Conservation (phyloP, 2,329 filamentous ascomycete species). For the Diplodia scrobiculata region DNA sequence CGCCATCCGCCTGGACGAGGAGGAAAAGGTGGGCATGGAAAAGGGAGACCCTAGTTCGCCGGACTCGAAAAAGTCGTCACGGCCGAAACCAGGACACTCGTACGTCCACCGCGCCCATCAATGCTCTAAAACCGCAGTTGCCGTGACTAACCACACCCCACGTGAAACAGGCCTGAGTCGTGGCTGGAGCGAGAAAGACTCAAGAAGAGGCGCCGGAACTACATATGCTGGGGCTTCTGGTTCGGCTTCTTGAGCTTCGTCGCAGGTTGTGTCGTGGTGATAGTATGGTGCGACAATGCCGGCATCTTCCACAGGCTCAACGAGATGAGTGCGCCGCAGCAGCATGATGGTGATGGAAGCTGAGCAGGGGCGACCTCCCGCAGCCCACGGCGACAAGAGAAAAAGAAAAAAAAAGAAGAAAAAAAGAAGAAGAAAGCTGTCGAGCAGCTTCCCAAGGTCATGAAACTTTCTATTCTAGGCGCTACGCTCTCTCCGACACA, state of each 20-base stretch:
- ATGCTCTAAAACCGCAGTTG: no score
- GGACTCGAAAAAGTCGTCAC: slow-evolving; percentile 24
- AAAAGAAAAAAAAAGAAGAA: neutral
- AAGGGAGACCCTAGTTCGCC: slow-evolving; percentile 25
- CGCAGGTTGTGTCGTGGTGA: slow-evolving; percentile 49
- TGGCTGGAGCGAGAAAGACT: slow-evolving; percentile 57
- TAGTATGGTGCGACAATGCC: slow-evolving; percentile 49
- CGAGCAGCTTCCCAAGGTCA: neutral
- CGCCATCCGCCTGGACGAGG: slow-evolving; percentile 60
- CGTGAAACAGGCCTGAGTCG: slow-evolving; percentile 46
- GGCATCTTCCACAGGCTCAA: slow-evolving; percentile 31
- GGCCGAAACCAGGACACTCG: slow-evolving; percentile 43
- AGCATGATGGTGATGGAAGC: neutral
- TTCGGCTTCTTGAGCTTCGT: slow-evolving; percentile 50
- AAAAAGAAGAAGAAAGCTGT: neutral
- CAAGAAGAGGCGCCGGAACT: slow-evolving; percentile 53
- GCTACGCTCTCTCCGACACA: neutral
- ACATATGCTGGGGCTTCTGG: slow-evolving; percentile 55
- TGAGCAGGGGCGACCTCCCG: neutral
- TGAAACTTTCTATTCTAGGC: neutral
- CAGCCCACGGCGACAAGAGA: no score
- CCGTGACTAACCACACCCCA: neutral
- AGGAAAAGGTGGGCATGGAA: slow-evolving; percentile 33
- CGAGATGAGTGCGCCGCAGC: slow-evolving; percentile 7
- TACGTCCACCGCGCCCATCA: slow-evolving; percentile 35